A percentile compares a stretch with the other conserved stretches of the same genome.
Conservation (phyloP, 2,329 filamentous ascomycete genomes). For the Pseudogymnoascus sp. region DNA sequence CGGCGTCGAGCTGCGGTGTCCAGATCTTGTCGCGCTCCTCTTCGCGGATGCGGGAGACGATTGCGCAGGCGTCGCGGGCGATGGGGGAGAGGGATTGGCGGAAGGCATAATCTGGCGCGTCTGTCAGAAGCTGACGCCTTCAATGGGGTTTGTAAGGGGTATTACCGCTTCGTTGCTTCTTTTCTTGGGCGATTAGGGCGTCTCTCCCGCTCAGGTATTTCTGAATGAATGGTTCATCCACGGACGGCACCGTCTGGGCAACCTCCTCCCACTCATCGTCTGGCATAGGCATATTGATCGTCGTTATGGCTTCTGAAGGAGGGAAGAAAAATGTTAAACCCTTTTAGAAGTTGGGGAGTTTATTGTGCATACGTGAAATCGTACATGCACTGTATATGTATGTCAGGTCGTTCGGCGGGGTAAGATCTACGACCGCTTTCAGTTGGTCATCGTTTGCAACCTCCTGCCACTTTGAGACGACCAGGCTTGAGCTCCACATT, state of each 20-base stretch:
- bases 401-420: not conserved
- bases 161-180: constrained; percentile 71
- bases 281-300: constrained; percentile 18
- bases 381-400: not conserved
- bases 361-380: constrained; percentile 5
- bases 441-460: constrained; percentile 6
- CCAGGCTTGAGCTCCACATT: not conserved
- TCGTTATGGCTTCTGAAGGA: not conserved
- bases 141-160: constrained; percentile 6
- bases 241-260: constrained; percentile 46
- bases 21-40: constrained; percentile 71
- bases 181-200: constrained; percentile 72
- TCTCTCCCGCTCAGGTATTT: constrained; percentile 73
- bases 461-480: constrained; percentile 1
- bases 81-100: constrained; percentile 69
- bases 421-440: not conserved
- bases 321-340: not conserved
- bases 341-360: not conserved
- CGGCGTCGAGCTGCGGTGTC: constrained; percentile 67
- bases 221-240: constrained; percentile 68
- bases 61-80: constrained; percentile 67
- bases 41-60: constrained; percentile 71
- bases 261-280: constrained; percentile 56
- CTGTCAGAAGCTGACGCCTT: constrained; percentile 20
- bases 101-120: constrained; percentile 56